phyloP scores from a whole-genome alignment of 345 rosid species.

The Mercurialis annua region DNA sequence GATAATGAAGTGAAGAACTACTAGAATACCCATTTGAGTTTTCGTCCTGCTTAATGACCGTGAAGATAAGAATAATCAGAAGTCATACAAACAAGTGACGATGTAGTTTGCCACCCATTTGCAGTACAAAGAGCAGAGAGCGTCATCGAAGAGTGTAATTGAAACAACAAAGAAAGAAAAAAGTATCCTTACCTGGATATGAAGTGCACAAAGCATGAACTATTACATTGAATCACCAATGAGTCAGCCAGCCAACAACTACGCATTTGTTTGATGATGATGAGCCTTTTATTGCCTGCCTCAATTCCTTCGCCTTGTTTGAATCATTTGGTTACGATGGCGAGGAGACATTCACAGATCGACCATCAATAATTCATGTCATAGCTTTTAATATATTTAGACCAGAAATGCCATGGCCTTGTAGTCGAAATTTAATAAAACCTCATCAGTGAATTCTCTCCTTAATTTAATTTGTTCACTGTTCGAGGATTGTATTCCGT shows the following conservation, averaged over 20 bases:
- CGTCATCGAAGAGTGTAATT: conserved; percentile 14
- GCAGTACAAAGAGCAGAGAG: neutral
- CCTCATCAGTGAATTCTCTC: neutral
- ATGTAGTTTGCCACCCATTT: conserved; percentile 14
- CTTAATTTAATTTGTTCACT: neutral
- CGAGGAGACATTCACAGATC: conserved; percentile 5
- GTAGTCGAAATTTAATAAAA: neutral
- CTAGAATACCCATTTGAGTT: conserved; percentile 83
- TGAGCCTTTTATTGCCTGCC: conserved; percentile 40
- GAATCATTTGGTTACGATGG: conserved; percentile 27
- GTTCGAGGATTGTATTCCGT: neutral
- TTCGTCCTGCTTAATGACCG: conserved; percentile 20
- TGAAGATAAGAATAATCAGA: conserved; percentile 4
- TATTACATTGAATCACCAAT: conserved; percentile 39
- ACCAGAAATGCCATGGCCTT: neutral
- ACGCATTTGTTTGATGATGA: conserved; percentile 32
- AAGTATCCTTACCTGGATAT: conserved; percentile 29
- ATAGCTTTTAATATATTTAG: conserved; percentile 4
- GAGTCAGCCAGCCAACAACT: conserved; percentile 26
- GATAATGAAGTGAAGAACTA: conserved; percentile 90
- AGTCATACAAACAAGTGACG: conserved; percentile 3
- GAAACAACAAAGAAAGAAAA: conserved; percentile 22
- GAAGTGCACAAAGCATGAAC: conserved; percentile 34
- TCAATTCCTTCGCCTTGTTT: conserved; percentile 46
- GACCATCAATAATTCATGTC: neutral